A percentile compares a stretch with the other conserved stretches of the same genome.
phyloP scores from a whole-genome alignment of 805 yeast genomes.

The Saccharomycopsis olivae region DNA sequence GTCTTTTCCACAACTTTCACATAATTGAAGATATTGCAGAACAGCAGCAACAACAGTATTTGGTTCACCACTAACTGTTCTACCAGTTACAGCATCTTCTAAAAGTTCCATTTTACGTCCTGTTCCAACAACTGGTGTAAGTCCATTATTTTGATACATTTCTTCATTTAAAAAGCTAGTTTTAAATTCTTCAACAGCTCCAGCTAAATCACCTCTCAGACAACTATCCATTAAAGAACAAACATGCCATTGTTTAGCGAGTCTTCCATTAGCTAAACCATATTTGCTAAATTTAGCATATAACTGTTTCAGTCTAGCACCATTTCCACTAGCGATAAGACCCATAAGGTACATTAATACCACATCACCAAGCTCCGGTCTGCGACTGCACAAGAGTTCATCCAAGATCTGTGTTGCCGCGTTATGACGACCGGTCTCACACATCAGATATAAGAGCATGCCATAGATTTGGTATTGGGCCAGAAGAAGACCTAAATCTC shows the following conservation, averaged over 20 bases:
- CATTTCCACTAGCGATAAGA: constrained; percentile 5
- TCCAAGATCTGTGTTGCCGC: constrained; percentile 17
- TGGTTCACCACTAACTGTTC: neutral
- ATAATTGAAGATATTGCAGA: neutral
- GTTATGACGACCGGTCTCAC: constrained; percentile 9
- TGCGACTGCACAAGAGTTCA: constrained; percentile 7
- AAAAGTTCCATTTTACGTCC: neutral
- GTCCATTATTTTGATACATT: neutral
- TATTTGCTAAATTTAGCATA: constrained; percentile 10
- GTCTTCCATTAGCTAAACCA: constrained; percentile 6
- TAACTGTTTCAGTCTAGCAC: constrained; percentile 6
- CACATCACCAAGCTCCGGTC: constrained; percentile 8
- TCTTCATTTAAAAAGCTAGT: no score
- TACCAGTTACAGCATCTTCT: neutral
- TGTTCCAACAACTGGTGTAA: neutral
- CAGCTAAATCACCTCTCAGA: constrained; percentile 1
- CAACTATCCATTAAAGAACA: constrained; percentile 5
- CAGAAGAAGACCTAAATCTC: constrained; percentile 2
- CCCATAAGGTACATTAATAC: constrained; percentile 12
- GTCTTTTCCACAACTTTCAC: neutral
- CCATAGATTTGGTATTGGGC: constrained; percentile 16
- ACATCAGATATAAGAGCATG: constrained; percentile 12
- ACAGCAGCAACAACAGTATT: neutral
- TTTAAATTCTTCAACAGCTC: no score
- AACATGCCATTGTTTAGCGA: constrained; percentile 7